These are phyloP conservation scores for Asterella californica DNA, from an alignment of 225 moss, liverwort and hornwort genomes.

Conservation along the genomic window DNA sequence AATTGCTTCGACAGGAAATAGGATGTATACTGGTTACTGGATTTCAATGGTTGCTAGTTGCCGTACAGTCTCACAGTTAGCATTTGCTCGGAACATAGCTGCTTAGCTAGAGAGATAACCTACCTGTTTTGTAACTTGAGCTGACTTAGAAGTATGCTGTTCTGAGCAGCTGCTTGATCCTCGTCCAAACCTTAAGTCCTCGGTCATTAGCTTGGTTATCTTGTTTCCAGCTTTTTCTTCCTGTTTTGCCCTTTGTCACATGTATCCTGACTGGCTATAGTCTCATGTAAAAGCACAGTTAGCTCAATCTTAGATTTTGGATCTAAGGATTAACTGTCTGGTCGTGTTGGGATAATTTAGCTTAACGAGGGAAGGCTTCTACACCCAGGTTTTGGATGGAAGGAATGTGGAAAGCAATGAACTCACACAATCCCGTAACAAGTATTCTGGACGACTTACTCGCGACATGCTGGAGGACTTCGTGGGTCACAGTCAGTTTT, in stretches of 20 bases:
- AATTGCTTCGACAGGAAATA: too few relatives aligned
- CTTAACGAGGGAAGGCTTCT: too few relatives aligned
- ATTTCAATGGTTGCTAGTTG: not conserved
- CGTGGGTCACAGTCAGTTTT: slow-evolving; percentile 58
- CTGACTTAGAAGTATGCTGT: not conserved
- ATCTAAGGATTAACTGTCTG: not conserved
- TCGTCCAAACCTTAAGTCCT: not conserved
- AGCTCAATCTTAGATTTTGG: not conserved
- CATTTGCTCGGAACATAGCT: not conserved
- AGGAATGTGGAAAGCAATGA: slow-evolving; percentile 75
- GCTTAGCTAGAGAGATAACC: not conserved
- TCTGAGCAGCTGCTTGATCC: not conserved
- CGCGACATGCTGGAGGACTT: slow-evolving; percentile 61
- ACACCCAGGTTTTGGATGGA: slow-evolving; percentile 75
- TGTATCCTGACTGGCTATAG: not conserved
- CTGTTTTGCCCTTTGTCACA: not conserved
- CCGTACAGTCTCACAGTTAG: not conserved
- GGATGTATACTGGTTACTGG: too few relatives aligned
- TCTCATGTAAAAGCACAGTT: not conserved
- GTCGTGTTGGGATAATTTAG: too few relatives aligned
- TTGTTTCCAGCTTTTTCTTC: not conserved
- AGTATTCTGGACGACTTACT: slow-evolving; percentile 75
- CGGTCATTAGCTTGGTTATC: not conserved
- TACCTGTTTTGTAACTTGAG: not conserved
- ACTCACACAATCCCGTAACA: slow-evolving; percentile 62